Evolutionary conservation across 129 eudicot genomes (phyloP), one percentile per base, ranked within the genome.

Genomic region (Apium graveolens): DNA sequence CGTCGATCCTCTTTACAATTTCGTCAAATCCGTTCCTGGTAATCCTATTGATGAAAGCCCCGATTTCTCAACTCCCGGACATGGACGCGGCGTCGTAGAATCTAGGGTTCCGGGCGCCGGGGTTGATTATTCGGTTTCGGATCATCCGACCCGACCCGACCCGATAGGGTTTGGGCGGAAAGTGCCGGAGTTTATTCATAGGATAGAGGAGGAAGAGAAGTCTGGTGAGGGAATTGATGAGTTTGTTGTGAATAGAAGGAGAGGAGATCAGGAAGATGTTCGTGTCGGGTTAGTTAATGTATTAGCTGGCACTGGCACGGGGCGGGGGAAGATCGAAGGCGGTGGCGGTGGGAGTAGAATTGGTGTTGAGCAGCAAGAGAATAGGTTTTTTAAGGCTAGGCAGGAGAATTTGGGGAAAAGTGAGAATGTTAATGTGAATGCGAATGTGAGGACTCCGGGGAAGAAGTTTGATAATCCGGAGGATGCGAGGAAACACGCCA

Each of bases 271-370:
- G 79, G 71, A 11, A 29, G 31, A 29, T 2, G 84, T 85, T 31
- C 89, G 89, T 13, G 21, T 82, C 13, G 76, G 82, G n/a, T 43
- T 85, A 13, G 34, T 81, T 17, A 20, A 86, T 0, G 79, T 75
- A n/a, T 38, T 85, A 41, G 51, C 91, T 14, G 96, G 96, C 3
- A 83, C 91, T 14, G 96, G 96, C 3, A 83, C 83, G 12, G 90
- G 94, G 65, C 86, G 92, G 39, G 93, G 96, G 24, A 81, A 82
- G 69, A 83, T 88, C 46, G 18, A 79, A 6, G 27, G 84, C 0
- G 8, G 60, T 27, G 70, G 55, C 43, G 66, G n/a, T 17, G 78
- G 51, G 21, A 35, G 66, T 8, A 87, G 85, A 17, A 86, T 77
- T 79, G 81, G 82, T 12, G 83, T 83, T 20, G 75, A 75, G 74